phyloP scores from a whole-genome alignment of 345 rosid genomes.

The Ailanthus altissimus region DNA sequence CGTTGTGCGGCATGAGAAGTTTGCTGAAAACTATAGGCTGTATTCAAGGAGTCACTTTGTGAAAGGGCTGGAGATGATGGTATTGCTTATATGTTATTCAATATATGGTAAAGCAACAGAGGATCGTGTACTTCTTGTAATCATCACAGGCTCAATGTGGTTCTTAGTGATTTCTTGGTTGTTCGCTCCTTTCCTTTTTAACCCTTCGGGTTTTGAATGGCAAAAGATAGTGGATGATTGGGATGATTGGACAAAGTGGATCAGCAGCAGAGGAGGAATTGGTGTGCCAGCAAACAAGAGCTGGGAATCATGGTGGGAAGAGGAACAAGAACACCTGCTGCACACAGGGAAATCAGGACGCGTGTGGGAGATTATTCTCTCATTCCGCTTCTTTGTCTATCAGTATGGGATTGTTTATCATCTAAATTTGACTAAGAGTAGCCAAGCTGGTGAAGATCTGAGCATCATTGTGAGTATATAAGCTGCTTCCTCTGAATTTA shows the following conservation, averaged over 20 bases:
- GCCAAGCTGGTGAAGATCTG: conserved; percentile 52
- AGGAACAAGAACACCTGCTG: conserved; percentile 89
- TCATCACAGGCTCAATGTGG: conserved; percentile 83
- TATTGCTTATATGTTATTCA: conserved; percentile 67
- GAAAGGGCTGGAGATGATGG: conserved; percentile 82
- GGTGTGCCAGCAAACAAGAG: conserved; percentile 93
- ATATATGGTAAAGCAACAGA: conserved; percentile 59
- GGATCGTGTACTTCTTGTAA: conserved; percentile 32
- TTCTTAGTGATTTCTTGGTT: conserved; percentile 83
- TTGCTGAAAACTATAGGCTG: conserved; percentile 96
- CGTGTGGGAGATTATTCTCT: conserved; percentile 72
- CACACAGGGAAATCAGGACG: conserved; percentile 72
- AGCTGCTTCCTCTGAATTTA: not conserved
- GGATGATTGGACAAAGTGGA: conserved; percentile 98
- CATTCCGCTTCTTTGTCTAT: conserved; percentile 73
- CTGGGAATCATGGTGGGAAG: conserved; percentile 99
- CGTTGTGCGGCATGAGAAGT: conserved; percentile 94
- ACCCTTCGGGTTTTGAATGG: conserved; percentile 98
- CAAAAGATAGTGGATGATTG: conserved; percentile 97
- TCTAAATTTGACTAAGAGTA: conserved; percentile 56
- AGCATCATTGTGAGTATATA: conserved; percentile 63
- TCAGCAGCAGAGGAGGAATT: conserved; percentile 85
- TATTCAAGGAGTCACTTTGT: conserved; percentile 96
- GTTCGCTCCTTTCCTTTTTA: conserved; percentile 87
- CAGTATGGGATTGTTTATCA: conserved; percentile 94